Evolutionary conservation across 202 grass and related monocot species (phyloP).

Genomic region (Bolboschoenoplectus hybrid): DNA sequence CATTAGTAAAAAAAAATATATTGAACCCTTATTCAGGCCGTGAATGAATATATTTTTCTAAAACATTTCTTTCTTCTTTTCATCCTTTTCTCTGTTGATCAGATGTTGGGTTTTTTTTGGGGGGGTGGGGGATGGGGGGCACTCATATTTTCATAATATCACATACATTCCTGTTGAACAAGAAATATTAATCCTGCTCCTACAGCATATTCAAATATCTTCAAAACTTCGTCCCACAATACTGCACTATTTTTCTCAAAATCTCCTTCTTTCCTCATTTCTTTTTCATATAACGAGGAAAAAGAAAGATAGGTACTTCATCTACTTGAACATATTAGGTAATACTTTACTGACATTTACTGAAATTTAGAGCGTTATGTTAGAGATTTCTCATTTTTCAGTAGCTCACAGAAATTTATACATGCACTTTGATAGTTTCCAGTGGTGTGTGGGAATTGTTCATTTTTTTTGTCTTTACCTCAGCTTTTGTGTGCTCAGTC

Average conservation of each 20-base stretch:
- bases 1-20: conserved; percentile 9
- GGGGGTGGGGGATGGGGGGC: not conserved
- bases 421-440: not conserved
- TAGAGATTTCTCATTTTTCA: conserved; percentile 8
- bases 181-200: not conserved
- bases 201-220: not conserved
- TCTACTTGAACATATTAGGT: not conserved
- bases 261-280: not conserved
- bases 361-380: conserved; percentile 11
- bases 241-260: not conserved
- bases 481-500: conserved; percentile 59
- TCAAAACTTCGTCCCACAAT: not conserved
- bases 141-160: not conserved
- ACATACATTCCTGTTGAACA: not conserved
- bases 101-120: too few species aligned
- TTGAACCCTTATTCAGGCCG: not conserved
- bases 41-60: not conserved
- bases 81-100: not conserved
- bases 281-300: not conserved
- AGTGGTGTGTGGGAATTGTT: not conserved
- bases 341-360: not conserved
- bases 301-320: not conserved
- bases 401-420: not conserved
- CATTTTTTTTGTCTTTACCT: conserved; percentile 49
- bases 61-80: not conserved